Evolutionary conservation across 202 grass and related monocot genomes (phyloP), one percentile per base, ranked within the genome.

Genomic region (Musa balbisiana): DNA sequence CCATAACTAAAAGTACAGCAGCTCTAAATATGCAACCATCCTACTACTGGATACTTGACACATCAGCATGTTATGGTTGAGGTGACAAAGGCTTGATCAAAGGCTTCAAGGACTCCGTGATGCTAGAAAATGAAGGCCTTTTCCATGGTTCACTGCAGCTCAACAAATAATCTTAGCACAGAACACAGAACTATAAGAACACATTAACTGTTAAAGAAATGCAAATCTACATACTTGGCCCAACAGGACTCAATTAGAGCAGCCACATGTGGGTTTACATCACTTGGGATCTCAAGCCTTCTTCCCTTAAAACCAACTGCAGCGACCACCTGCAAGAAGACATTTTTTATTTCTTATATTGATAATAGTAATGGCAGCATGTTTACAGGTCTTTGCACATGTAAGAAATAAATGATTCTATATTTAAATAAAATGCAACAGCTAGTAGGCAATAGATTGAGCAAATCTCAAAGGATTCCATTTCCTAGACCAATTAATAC

Each of bases 301-400:
- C 85, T 86, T 79, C 77, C 85, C 89, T 92, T 99, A 83, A 99
- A 99, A 22, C 91, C 89, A 53, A 99, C 91, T 76, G 91, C 89
- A 80, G 95, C 91, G 78, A 99, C 91, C 26, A 99, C 91, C 95
- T 99, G 81, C 10, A n/a, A 50, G 78, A 76, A 15, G 20, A 43
- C 19, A 21, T 11, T 12, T 70, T 11, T 19, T 70, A 51, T 49
- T 49, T 70, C 2, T 51, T 19, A 69, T 20, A 21, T 51, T 51
- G 67, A 25, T 17, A 51, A 60, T 60, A 60, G n/a, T 20, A n/a
- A n/a, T 58, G 55, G 55, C 13, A 0, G 33, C 33, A 43, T 43
- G 33, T 43, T 43, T 43, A 43, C 33, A 6, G 4, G 33, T 43
- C 33, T 43, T 43, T 43, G 33, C 33, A 43, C 33, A 43, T 43